phyloP scores from a whole-genome alignment of 148 eudicot species.

The Vaccinium vitisidaea region DNA sequence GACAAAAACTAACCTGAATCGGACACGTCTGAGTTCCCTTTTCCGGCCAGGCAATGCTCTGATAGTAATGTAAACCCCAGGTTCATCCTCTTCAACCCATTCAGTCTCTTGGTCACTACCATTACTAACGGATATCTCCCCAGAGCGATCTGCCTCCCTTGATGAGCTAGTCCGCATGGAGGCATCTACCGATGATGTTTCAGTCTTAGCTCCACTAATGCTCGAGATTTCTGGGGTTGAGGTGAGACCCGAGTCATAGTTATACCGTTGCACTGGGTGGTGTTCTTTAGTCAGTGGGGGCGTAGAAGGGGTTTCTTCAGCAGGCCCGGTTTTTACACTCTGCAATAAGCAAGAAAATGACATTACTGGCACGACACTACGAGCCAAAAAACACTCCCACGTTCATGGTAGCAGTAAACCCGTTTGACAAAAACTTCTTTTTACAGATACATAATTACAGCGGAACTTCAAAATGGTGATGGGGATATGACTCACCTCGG shows the following conservation, averaged over 20 bases:
- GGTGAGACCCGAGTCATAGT: slow-evolving; percentile 60
- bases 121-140: slow-evolving; percentile 80
- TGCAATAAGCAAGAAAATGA: slow-evolving; percentile 24
- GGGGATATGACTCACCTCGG: slow-evolving; percentile 47
- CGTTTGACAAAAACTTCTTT: background rate
- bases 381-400: too few relatives aligned
- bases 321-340: slow-evolving; percentile 63
- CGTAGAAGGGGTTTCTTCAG: slow-evolving; percentile 67
- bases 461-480: background rate
- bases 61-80: slow-evolving; percentile 94
- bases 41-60: slow-evolving; percentile 80
- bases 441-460: background rate
- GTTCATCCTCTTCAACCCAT: slow-evolving; percentile 98
- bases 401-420: background rate
- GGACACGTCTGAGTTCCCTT: slow-evolving; percentile 92
- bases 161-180: slow-evolving; percentile 78
- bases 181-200: slow-evolving; percentile 72
- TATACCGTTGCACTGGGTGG: slow-evolving; percentile 48
- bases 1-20: slow-evolving; percentile 71
- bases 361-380: slow-evolving; percentile 4
- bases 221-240: slow-evolving; percentile 88
- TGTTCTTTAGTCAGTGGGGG: slow-evolving; percentile 82
- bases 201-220: slow-evolving; percentile 78
- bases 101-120: slow-evolving; percentile 85
- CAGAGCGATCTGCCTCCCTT: slow-evolving; percentile 82